Evolutionary conservation across 148 eudicot genomes (phyloP).

Genomic region (Silene latifolia): DNA sequence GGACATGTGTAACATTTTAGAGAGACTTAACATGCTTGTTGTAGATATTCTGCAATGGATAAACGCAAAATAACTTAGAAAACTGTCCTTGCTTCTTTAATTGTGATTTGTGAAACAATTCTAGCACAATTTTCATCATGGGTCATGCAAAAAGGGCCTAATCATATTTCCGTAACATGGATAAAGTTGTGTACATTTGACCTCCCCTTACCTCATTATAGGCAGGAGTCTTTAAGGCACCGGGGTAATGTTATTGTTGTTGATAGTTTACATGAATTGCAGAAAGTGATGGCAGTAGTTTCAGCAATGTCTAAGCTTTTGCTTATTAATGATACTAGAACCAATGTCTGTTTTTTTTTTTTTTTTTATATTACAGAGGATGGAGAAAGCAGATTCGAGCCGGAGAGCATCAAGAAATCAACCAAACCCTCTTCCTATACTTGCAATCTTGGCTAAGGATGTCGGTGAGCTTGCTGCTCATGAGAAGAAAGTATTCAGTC

Average conservation of each 20-base stretch:
- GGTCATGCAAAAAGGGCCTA: neutral
- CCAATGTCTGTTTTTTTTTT: slow-evolving; percentile 15
- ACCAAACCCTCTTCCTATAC: slow-evolving; percentile 82
- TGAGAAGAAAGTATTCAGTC: slow-evolving; percentile 79
- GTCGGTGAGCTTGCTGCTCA: slow-evolving; percentile 83
- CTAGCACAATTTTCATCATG: neutral
- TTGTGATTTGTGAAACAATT: neutral
- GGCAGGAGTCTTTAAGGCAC: neutral
- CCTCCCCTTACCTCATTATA: neutral
- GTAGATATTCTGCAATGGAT: neutral
- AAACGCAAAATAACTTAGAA: neutral
- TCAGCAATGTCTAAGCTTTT: neutral
- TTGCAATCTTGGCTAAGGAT: slow-evolving; percentile 93
- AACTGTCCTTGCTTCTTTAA: neutral
- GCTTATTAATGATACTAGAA: neutral
- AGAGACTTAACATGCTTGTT: neutral
- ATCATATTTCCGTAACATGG: neutral
- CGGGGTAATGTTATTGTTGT: no score
- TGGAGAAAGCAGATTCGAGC: slow-evolving; percentile 98
- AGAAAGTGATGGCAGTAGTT: neutral
- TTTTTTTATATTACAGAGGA: slow-evolving; percentile 49
- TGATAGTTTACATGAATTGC: no score
- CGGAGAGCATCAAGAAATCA: slow-evolving; percentile 90
- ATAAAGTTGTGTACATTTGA: neutral
- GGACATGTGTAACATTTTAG: neutral